Conservation (phyloP, 352 stramenopile species). For the Phytophthora podocarpi region DNA sequence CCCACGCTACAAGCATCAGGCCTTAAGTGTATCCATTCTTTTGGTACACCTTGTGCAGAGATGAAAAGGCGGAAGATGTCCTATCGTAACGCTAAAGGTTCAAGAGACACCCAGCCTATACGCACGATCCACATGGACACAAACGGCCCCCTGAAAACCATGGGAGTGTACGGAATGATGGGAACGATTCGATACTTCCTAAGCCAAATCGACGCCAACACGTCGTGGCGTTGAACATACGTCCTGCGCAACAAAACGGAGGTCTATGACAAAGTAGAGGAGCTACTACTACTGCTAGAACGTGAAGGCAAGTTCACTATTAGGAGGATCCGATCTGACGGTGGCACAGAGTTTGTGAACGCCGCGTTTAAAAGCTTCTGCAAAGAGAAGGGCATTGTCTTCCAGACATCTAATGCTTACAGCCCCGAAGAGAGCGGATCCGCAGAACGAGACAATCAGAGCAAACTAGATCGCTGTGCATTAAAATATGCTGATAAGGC, state of each 20-base stretch:
- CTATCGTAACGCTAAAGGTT: conserved; percentile 7
- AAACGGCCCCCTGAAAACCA: conserved; percentile 7
- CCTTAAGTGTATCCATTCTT: not conserved
- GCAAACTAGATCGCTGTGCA: too few relatives aligned
- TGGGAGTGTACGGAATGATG: conserved; percentile 1
- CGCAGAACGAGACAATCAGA: too few relatives aligned
- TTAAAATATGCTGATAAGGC: too few relatives aligned
- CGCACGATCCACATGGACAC: conserved; percentile 19
- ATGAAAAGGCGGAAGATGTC: conserved; percentile 15
- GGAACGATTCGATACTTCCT: conserved; percentile 12
- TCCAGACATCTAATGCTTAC: conserved; percentile 3
- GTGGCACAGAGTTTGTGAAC: conserved; percentile 4
- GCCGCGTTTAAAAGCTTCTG: not conserved
- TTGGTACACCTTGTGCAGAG: conserved; percentile 15
- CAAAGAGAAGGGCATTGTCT: not conserved
- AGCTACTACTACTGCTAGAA: not conserved
- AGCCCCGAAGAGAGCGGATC: not conserved
- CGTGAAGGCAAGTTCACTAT: not conserved
- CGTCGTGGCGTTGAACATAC: conserved; percentile 6
- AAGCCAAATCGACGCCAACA: conserved; percentile 2
- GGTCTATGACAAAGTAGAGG: not conserved
- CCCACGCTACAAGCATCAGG: not conserved
- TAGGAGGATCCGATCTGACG: not conserved
- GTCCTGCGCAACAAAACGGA: conserved; percentile 6
- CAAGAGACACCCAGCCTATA: conserved; percentile 4